Base-by-base conservation (phyloP, 2,329 filamentous ascomycete species). In the Periconia digitata region DNA sequence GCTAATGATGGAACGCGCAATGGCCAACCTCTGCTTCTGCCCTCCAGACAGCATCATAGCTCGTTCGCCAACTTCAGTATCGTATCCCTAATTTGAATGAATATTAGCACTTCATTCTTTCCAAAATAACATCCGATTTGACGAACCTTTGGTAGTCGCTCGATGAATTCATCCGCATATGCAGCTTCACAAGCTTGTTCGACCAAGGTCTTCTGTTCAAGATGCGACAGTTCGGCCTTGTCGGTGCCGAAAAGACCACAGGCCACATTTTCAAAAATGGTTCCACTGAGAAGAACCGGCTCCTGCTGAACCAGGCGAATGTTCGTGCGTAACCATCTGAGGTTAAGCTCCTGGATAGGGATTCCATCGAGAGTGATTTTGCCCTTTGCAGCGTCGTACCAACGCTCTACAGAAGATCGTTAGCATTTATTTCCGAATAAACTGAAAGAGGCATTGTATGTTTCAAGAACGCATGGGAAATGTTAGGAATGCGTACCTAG, bases 1-100 rank as follows among this genome's bases (percentile, higher is more conserved):
- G 22, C 86, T 90, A 36, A 96, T 89, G 50, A 95, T 83, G 24
- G 90, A 90, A 63, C 90, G 80, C 7, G 91, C 90, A 72, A 96
- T 96, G 10, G 91, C 90, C 66, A 96, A 92, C 58, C 92, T 87
- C 73, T 96, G 92, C 72, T 95, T 95, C 73, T 96, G 92, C 32
- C 92, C 92, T 66, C 92, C 92, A 44, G 89, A 94, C 12, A 96
- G 79, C 46, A 95, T 76, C 68, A 95, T 94, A 6, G 92, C 92
- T 54, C 90, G 85, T 71, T 96, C 90, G 47, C 92, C 92, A 18
- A 96, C 91, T 56, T 94, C 85, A 0, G 92, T 96, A 56, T 95
- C 83, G 62, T 96, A 96, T 1, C 88, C 88, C 64, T 66, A 97
- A 27, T 18, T 3, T 7, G 27, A 42, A 10, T 42, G 5, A 10